Base-by-base conservation (phyloP, 768 basidiomycete genomes). In the Clitopilus passeckerianus region DNA sequence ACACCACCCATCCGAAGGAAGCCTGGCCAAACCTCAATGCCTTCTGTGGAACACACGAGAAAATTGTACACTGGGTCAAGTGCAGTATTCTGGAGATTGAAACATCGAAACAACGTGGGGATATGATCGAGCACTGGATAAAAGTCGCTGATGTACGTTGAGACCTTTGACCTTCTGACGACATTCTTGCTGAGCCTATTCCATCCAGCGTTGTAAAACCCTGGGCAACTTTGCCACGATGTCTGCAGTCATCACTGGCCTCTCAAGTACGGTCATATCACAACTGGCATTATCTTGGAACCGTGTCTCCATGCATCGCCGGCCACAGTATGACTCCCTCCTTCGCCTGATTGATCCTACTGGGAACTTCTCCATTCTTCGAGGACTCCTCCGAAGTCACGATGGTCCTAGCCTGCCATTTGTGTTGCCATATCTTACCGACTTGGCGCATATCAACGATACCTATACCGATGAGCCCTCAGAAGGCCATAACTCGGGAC, bases 61-160 rank as follows among this genome's bases (percentile, higher is more conserved):
- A 80, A 64, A 70, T 91, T 33, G 80, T 79, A 33, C 70, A 76
- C 14, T 91, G 89, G 88, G 87, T 91, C 18, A 87, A 85, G 66
- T 71, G 70, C 34, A 89, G 83, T 65, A 77, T 90, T 41, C 68
- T 91, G 35, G 78, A 70, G 54, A 74, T 76, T 54, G 80, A 85
- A 7, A 72, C 72, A 5, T 70, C 85, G 58, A 76, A 75, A 14
- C 83, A 78, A 65, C 75, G 87, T 46, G 80, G 85, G 7, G 79
- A 85, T 57, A 80, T 77, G 15, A 72, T 89, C 35, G 87, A 89
- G 60, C 82, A 86, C 66, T 91, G 89, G 89, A 86, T 91, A 63
- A 86, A 82, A 66, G 86, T 90, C 18, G 87, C 90, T 7, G 88
- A 91, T 80, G 90, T 89, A 64, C 65, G 81, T 69, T 24, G 30